Evolutionary conservation across 164 flowering plant genomes (phyloP).

Genomic region (Chimonanthus salicifolius): DNA sequence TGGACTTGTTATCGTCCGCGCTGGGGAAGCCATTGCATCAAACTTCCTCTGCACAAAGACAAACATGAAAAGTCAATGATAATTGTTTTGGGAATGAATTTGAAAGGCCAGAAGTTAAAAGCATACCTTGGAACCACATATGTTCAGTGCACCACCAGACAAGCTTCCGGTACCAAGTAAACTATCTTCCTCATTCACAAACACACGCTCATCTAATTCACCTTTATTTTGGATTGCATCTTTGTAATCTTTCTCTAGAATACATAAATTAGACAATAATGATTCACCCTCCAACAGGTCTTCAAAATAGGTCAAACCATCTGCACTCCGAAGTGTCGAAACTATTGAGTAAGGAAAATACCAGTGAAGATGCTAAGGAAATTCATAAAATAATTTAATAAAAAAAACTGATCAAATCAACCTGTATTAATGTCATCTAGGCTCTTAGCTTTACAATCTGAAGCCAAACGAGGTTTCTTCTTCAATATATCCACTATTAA

Average conservation of each 20-base stretch:
- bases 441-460: slow-evolving; percentile 51
- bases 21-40: slow-evolving; percentile 65
- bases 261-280: slow-evolving; percentile 43
- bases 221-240: slow-evolving; percentile 56
- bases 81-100: neutral
- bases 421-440: slow-evolving; percentile 61
- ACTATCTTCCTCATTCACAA: slow-evolving; percentile 75
- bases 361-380: neutral
- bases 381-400: neutral
- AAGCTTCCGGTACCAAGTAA: slow-evolving; percentile 77
- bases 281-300: slow-evolving; percentile 69
- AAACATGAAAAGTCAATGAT: neutral
- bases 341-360: neutral
- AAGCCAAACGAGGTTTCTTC: slow-evolving; percentile 55
- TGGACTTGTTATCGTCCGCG: slow-evolving; percentile 64
- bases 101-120: neutral
- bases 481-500: slow-evolving; percentile 61
- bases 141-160: slow-evolving; percentile 64
- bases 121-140: slow-evolving; percentile 60
- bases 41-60: slow-evolving; percentile 51
- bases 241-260: slow-evolving; percentile 76
- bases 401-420: slow-evolving; percentile 13
- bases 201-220: slow-evolving; percentile 87
- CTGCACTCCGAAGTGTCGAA: slow-evolving; percentile 34
- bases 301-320: slow-evolving; percentile 76